Base-by-base conservation (phyloP, 176 grass and related monocot genomes). In the Cocos nucifera region DNA sequence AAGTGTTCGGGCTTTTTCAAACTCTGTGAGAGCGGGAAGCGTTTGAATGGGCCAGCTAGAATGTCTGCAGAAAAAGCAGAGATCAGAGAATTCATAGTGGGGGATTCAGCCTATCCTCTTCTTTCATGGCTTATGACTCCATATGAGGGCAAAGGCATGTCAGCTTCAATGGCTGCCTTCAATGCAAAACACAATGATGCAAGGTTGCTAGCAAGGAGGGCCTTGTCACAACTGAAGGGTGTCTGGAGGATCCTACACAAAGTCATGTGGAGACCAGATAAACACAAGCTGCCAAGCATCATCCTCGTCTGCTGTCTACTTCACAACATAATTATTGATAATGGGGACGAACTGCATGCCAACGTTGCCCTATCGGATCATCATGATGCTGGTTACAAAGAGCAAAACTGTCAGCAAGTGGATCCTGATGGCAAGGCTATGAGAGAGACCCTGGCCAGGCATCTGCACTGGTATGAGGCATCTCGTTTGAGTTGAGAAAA, bases 221-320 rank as follows among this genome's bases (percentile, higher is more conserved):
- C 84, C 0, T 69, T 98, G 61, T 71, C 85, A 29, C 82, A 85
- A 20, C 70, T 98, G 73, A 98, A 98, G 64, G 94, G 94, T 52
- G 75, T 84, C 12, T 98, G 94, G 94, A 98, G 74, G 79, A 98
- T 98, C 77, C 79, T 98, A 80, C 79, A 98, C 71, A 98, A 98
- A 75, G 87, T 98, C 16, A 92, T 93, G 94, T 98, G 84, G 84
- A 79, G 94, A 70, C 88, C 94, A 54, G 94, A 98, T 73, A 98
- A 89, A 54, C 83, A 98, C 51, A 92, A 98, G 63, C 71, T 98
- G 76, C 93, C 93, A 1, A 98, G 93, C 63, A 92, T 92, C 63
- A 90, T 98, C 73, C 84, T 98, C 56, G 94, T 98, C 21, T 98
- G 94, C 29, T 98, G 84, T 55, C 66, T 98, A 29, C 88, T 92